Evolutionary conservation across 2,329 filamentous ascomycete species (phyloP).

Genomic region (Plenodomus lindquistii): DNA sequence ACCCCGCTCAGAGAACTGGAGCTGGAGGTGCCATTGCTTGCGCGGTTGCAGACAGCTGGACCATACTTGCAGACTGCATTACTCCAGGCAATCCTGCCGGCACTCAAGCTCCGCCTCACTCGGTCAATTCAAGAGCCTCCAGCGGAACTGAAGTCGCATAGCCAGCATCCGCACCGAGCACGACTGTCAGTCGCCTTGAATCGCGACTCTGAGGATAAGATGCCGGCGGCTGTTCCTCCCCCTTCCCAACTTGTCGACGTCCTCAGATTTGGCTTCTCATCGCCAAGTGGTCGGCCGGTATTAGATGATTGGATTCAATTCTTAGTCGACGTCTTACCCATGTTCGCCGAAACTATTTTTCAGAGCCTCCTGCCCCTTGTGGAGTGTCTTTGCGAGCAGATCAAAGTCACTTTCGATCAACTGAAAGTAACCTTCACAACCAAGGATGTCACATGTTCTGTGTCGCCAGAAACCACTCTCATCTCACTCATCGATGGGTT

Average conservation of each 20-base stretch:
- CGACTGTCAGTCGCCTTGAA: conserved; percentile 35
- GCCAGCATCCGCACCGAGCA: conserved; percentile 29
- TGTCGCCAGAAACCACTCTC: conserved; percentile 69
- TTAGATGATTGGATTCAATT: conserved; percentile 93
- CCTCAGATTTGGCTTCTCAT: conserved; percentile 78
- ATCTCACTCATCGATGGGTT: conserved; percentile 90
- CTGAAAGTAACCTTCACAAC: conserved; percentile 67
- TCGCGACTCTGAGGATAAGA: conserved; percentile 35
- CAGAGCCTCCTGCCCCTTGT: conserved; percentile 89
- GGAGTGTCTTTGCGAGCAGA: conserved; percentile 82
- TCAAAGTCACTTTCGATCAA: conserved; percentile 71
- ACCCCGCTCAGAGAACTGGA: conserved; percentile 63
- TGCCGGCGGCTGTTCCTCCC: conserved; percentile 49
- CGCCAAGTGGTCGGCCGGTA: conserved; percentile 71
- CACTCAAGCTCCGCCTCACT: conserved; percentile 64
- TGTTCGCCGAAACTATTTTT: conserved; percentile 84
- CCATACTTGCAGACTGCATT: conserved; percentile 76
- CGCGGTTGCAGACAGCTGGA: conserved; percentile 61
- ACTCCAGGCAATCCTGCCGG: conserved; percentile 75
- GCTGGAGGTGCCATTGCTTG: conserved; percentile 72
- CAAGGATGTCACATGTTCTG: conserved; percentile 32
- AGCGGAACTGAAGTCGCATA: conserved; percentile 24
- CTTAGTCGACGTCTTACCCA: conserved; percentile 77
- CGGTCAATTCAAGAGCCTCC: conserved; percentile 22
- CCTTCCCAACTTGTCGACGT: conserved; percentile 81